Conservation (phyloP, 164 flowering plant genomes). For the Santalum album region DNA sequence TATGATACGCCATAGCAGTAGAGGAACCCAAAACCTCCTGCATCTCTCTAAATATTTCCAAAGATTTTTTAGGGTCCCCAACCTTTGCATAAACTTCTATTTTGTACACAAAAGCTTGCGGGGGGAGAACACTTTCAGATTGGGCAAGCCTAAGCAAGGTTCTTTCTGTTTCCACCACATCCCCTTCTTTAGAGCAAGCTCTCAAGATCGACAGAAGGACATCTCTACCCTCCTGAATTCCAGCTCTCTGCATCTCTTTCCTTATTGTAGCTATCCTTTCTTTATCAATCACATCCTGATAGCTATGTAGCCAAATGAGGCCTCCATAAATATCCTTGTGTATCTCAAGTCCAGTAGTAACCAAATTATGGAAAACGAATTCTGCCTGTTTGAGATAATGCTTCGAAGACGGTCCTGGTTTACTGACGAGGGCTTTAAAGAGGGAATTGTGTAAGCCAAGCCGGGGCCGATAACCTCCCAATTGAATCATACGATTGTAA, state of each 20-base stretch:
- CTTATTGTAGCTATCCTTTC: constrained; percentile 50
- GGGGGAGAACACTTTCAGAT: constrained; percentile 31
- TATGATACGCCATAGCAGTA: constrained; percentile 58
- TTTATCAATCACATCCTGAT: constrained; percentile 68
- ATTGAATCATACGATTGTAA: constrained; percentile 88
- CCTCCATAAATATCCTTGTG: constrained; percentile 75
- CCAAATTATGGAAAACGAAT: constrained; percentile 74
- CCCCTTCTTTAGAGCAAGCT: constrained; percentile 70
- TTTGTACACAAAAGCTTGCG: constrained; percentile 63
- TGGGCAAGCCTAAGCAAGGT: constrained; percentile 56
- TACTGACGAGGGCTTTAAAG: constrained; percentile 69
- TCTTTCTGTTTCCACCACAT: constrained; percentile 66
- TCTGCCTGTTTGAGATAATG: constrained; percentile 78
- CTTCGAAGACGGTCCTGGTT: constrained; percentile 52
- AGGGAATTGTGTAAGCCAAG: constrained; percentile 80
- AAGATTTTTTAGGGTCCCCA: constrained; percentile 55
- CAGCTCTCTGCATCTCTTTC: constrained; percentile 49
- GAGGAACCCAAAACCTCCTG: constrained; percentile 28
- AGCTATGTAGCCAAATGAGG: constrained; percentile 87
- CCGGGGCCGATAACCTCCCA: constrained; percentile 78
- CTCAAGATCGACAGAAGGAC: constrained; percentile 76
- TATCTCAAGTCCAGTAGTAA: constrained; percentile 56
- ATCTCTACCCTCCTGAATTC: constrained; percentile 58
- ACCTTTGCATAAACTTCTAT: constrained; percentile 72
- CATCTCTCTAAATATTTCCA: constrained; percentile 63